Conservation (phyloP, 495 filamentous ascomycete genomes). For the Penicillium tannophilum region DNA sequence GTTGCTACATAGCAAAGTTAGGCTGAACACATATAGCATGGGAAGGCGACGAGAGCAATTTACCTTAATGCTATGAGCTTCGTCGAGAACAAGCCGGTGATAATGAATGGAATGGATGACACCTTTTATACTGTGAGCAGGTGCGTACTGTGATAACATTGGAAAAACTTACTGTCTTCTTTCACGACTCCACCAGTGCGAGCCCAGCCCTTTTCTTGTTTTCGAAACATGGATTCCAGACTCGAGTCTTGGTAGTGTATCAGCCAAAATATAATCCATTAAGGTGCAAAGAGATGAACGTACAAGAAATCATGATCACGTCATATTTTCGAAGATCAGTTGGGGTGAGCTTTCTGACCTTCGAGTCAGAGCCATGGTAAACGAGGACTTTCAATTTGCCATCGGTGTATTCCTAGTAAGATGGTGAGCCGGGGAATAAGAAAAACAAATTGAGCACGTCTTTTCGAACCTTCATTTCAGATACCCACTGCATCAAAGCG, state of each 20-base stretch:
- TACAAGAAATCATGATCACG: conserved; percentile 91
- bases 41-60: not conserved
- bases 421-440: not conserved
- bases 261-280: conserved; percentile 12
- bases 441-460: not conserved
- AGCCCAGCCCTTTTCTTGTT: conserved; percentile 87
- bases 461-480: conserved; percentile 68
- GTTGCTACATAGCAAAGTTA: conserved; percentile 50
- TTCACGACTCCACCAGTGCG: conserved; percentile 74
- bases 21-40: not conserved
- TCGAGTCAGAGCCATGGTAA: conserved; percentile 82
- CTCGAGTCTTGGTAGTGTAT: conserved; percentile 62
- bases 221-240: conserved; percentile 86
- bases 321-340: conserved; percentile 80
- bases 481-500: conserved; percentile 95
- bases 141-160: not conserved
- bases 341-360: conserved; percentile 70
- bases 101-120: conserved; percentile 84
- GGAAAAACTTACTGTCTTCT: conserved; percentile 64
- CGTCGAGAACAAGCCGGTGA: conserved; percentile 91
- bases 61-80: conserved; percentile 94
- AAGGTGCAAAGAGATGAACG: conserved; percentile 4
- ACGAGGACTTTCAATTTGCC: conserved; percentile 86
- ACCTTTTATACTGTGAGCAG: conserved; percentile 23
- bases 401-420: conserved; percentile 73